These are phyloP conservation scores for Obba rivulosa DNA, from an alignment of 768 basidiomycete genomes.

Conservation along the genomic window DNA sequence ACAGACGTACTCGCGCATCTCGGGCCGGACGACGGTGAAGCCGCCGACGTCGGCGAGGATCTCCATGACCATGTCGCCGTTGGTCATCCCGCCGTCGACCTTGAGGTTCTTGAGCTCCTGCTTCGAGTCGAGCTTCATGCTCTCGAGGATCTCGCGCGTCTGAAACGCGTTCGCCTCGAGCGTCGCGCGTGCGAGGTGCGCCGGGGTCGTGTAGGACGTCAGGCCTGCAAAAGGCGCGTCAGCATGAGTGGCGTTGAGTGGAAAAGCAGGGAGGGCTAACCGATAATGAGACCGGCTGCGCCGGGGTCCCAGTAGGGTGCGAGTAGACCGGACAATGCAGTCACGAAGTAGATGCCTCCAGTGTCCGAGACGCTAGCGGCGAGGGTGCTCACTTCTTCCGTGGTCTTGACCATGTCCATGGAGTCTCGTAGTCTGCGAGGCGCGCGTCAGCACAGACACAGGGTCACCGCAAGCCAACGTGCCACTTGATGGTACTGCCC, in stretches of 20 bases:
- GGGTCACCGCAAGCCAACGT: conserved; percentile 5
- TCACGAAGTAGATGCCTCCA: conserved; percentile 94
- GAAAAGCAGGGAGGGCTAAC: conserved; percentile 26
- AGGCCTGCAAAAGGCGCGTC: conserved; percentile 41
- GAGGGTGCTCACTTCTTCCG: conserved; percentile 79
- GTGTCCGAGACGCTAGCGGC: conserved; percentile 72
- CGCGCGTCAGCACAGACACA: neutral
- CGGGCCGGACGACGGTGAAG: conserved; percentile 85
- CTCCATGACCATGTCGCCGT: conserved; percentile 84
- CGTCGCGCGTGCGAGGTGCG: conserved; percentile 92
- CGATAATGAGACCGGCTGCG: conserved; percentile 83
- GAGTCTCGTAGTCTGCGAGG: conserved; percentile 81
- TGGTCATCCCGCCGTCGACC: conserved; percentile 99
- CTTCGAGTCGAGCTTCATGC: conserved; percentile 89
- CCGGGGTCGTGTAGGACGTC: conserved; percentile 83
- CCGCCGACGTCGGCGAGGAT: conserved; percentile 87
- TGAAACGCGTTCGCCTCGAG: conserved; percentile 96
- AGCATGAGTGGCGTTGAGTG: neutral
- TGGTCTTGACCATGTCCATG: conserved; percentile 74
- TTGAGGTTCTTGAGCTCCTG: conserved; percentile 77
- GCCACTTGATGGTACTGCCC: conserved; percentile 93
- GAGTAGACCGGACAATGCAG: conserved; percentile 91
- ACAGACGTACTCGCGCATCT: conserved; percentile 86
- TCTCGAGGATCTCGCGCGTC: conserved; percentile 90
- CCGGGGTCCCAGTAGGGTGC: conserved; percentile 98